Percentiles rank a stretch among this genome's conserved stretches.
phyloP scores from a whole-genome alignment of 129 eudicot species.

The Apium graveolens region DNA sequence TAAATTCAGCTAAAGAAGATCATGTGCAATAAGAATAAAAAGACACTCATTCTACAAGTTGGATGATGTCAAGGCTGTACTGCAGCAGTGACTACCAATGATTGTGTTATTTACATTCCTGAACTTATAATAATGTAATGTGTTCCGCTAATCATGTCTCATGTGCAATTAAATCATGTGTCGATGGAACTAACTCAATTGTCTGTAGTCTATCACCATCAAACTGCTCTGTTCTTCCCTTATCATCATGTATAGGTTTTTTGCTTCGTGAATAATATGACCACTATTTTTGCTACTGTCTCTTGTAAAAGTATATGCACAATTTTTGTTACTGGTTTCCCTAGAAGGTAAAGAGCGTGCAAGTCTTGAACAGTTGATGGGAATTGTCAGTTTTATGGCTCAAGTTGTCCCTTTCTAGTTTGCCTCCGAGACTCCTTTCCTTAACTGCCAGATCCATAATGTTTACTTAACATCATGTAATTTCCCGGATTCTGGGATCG shows the following conservation, averaged over 20 bases:
- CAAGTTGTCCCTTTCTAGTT: background rate
- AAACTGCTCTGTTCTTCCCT: slow-evolving; percentile 3
- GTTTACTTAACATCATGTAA: background rate
- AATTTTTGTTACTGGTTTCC: background rate
- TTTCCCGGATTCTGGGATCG: background rate
- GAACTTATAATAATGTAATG: background rate
- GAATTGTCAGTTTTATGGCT: background rate
- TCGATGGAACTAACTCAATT: background rate
- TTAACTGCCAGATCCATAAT: background rate
- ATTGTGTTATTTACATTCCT: background rate
- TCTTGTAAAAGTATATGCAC: background rate
- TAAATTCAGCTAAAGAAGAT: background rate
- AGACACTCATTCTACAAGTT: background rate
- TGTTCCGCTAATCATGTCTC: background rate
- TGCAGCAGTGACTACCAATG: background rate
- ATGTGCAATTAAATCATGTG: slow-evolving; percentile 1
- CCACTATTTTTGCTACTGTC: background rate
- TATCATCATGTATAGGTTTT: background rate
- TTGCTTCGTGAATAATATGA: background rate
- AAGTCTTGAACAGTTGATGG: slow-evolving; percentile 1
- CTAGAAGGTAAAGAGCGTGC: slow-evolving; percentile 5
- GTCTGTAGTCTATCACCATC: slow-evolving; percentile 4
- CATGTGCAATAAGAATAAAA: background rate
- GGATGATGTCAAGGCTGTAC: slow-evolving; percentile 13
- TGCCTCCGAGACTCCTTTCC: background rate